These are phyloP conservation scores for Solanum ossicruentum DNA, from an alignment of 257 asterid species.

Conservation along the genomic window DNA sequence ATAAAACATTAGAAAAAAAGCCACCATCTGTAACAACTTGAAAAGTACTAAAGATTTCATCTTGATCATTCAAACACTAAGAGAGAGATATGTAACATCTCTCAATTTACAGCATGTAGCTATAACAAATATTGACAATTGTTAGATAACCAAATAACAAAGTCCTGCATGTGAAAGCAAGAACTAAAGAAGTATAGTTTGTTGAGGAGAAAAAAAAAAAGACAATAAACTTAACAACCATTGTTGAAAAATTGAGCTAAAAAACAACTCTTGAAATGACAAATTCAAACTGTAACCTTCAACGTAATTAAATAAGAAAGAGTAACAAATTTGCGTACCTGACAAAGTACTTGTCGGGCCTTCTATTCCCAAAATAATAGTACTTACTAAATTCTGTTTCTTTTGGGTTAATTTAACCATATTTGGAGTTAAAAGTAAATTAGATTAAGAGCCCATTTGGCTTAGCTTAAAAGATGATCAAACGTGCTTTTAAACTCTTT, in stretches of 20 bases:
- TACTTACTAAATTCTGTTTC: neutral
- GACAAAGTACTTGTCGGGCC: neutral
- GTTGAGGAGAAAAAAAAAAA: neutral
- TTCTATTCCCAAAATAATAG: neutral
- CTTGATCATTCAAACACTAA: neutral
- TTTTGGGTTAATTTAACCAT: neutral
- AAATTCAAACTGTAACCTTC: neutral
- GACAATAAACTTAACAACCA: neutral
- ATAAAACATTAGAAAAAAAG: constrained; percentile 8
- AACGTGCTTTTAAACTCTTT: too few species aligned
- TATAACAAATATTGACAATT: constrained; percentile 3
- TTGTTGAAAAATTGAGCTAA: neutral
- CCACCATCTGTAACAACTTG: neutral
- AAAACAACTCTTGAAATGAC: neutral
- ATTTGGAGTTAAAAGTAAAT: neutral
- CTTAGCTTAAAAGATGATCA: too few species aligned
- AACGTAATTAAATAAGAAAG: neutral
- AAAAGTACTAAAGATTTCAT: constrained; percentile 16
- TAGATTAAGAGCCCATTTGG: neutral
- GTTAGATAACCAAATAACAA: neutral
- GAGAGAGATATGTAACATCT: neutral
- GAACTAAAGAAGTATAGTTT: neutral
- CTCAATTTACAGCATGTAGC: neutral
- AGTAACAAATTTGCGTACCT: neutral
- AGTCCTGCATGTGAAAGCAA: constrained; percentile 23